phyloP scores from a whole-genome alignment of 2,329 filamentous ascomycete genomes.

The Apiospora phragmitis region DNA sequence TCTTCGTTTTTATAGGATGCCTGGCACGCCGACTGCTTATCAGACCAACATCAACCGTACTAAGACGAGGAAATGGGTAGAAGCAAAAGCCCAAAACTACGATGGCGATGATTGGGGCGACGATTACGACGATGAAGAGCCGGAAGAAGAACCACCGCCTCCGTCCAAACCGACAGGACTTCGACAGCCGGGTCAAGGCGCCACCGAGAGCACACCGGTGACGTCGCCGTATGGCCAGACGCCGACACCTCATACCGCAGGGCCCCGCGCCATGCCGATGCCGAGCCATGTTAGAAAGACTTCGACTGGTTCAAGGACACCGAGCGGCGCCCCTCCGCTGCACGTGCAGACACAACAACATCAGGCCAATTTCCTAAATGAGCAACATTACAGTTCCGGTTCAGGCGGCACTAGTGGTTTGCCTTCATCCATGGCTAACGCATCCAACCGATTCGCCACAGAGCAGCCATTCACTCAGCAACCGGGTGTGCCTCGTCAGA shows the following conservation, averaged over 20 bases:
- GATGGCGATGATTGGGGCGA: conserved; percentile 93
- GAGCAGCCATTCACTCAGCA: not conserved
- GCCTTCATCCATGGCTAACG: not conserved
- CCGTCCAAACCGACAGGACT: conserved; percentile 42
- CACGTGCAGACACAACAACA: conserved; percentile 30
- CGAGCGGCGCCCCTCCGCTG: conserved; percentile 30
- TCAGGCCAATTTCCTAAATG: not conserved
- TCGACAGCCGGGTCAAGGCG: conserved; percentile 40
- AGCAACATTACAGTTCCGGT: not conserved
- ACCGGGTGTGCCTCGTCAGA: not conserved
- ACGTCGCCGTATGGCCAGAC: conserved; percentile 21
- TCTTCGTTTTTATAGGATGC: conserved; percentile 18
- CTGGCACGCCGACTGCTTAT: conserved; percentile 46
- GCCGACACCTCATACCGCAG: conserved; percentile 18
- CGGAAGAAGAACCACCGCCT: conserved; percentile 49
- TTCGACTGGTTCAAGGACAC: conserved; percentile 22
- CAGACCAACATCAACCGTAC: conserved; percentile 84
- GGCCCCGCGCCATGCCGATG: conserved; percentile 22
- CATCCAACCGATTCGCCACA: not conserved
- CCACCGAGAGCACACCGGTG: conserved; percentile 16
- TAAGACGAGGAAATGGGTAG: conserved; percentile 94
- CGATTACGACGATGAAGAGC: conserved; percentile 64
- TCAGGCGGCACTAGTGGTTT: not conserved
- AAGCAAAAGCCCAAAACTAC: conserved; percentile 83
- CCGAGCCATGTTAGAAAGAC: conserved; percentile 20